These are phyloP conservation scores for Malus sylvestris DNA, from an alignment of 306 rosid genomes.

Conservation along the genomic window DNA sequence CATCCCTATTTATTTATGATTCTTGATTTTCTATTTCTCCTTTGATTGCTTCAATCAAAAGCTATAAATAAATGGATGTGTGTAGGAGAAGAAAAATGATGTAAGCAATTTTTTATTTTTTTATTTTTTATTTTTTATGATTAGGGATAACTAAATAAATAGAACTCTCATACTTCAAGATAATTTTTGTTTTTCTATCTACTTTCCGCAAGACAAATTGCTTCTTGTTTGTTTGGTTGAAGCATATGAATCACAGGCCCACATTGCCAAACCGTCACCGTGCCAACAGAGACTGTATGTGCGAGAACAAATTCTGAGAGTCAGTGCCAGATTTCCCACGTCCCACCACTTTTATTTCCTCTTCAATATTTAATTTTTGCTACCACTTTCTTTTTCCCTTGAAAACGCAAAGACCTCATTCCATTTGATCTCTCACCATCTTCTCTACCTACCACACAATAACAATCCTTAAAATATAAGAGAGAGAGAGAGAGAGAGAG, in stretches of 20 bases:
- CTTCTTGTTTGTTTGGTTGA: not conserved
- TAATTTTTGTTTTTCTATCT: not conserved
- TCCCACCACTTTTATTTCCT: no score
- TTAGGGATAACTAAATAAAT: no score
- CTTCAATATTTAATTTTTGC: not conserved
- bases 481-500: not conserved
- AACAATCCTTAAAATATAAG: conserved; percentile 16
- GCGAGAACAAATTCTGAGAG: not conserved
- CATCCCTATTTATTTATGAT: no score
- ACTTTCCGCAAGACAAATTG: not conserved
- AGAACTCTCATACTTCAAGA: not conserved
- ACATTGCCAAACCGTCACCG: not conserved
- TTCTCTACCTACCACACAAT: conserved; percentile 43
- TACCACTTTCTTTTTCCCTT: not conserved
- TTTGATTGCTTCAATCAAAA: no score
- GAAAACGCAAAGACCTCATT: not conserved
- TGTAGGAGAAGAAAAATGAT: no score
- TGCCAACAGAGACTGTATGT: not conserved
- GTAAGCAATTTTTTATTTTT: no score
- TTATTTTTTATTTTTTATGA: no score
- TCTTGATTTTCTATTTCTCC: no score
- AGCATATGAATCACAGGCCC: not conserved
- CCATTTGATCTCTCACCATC: not conserved
- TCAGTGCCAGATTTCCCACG: not conserved
- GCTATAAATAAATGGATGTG: no score